Percentiles rank a stretch among this genome's conserved stretches.
Evolutionary conservation across 1,139 yeast species (phyloP).

Genomic region (Debaryomyces nepalensis): DNA sequence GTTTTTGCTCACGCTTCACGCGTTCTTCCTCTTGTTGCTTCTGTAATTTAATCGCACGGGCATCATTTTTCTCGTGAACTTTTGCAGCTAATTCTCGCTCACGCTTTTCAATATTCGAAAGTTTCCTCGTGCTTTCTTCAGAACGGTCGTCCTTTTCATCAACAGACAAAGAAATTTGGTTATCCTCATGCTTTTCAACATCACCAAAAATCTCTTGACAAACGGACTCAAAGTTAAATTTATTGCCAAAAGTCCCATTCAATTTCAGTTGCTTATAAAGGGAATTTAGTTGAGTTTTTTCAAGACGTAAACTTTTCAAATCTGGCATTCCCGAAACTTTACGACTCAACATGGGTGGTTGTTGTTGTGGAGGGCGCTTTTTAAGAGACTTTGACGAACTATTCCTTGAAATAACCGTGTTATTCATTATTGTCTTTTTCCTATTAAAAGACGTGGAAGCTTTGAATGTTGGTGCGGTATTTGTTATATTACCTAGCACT

Average conservation of each 20-base stretch:
- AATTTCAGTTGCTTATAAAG: conserved; percentile 14
- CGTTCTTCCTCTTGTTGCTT: conserved; percentile 15
- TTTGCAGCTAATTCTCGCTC: conserved; percentile 39
- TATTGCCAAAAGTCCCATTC: conserved; percentile 24
- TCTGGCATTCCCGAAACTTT: conserved; percentile 31
- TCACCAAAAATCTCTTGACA: conserved; percentile 39
- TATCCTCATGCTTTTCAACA: neutral
- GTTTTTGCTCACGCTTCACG: conserved; percentile 12
- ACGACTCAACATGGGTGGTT: conserved; percentile 27
- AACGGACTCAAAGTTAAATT: conserved; percentile 35
- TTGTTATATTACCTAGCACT: conserved; percentile 38
- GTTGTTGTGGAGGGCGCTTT: conserved; percentile 20
- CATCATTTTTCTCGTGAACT: conserved; percentile 36
- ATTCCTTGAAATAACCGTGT: conserved; percentile 32
- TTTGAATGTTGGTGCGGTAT: conserved; percentile 32
- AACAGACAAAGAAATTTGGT: conserved; percentile 1
- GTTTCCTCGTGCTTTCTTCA: neutral
- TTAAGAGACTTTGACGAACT: conserved; percentile 27
- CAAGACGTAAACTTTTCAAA: conserved; percentile 17
- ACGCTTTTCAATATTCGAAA: conserved; percentile 22
- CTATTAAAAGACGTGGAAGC: conserved; percentile 49
- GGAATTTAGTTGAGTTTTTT: conserved; percentile 9
- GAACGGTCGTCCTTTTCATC: neutral
- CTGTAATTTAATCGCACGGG: conserved; percentile 29
- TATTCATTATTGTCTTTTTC: conserved; percentile 36